Evolutionary conservation across 257 asterid species (phyloP), one percentile per base, ranked within the genome.

Genomic region (Primulina huaijiensis): DNA sequence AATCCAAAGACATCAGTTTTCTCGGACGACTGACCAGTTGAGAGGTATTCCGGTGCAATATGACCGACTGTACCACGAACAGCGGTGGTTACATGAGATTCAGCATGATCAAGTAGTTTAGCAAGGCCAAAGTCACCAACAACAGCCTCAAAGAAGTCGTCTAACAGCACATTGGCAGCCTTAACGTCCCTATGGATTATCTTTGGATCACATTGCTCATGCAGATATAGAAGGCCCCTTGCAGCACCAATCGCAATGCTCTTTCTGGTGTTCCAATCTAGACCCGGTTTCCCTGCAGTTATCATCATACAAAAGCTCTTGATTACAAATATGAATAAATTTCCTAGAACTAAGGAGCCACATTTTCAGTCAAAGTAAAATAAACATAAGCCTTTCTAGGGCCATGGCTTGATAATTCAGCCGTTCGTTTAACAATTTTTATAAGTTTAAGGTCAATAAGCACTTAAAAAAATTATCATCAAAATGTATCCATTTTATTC

Each of bases 61-160:
- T 93, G 99, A 16, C 99, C 99, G 3, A 93, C 97, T 0, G 99
- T 93, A 52, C 99, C 99, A 12, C 99, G 90, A 34, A 90, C 99
- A 35, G 99, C 99, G 5, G 99, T 93, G 33, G 99, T 93, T 0
- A 93, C 99, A 8, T 93, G 99, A 20, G 99, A 89, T n/a, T 93
- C 95, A 4, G 82, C 90, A 55, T 93, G 99, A 68, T 93, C 99
- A 19, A 93, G 92, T 19, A 87, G 92, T 74, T 93, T 93, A 4
- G 99, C 99, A 30, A 93, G 96, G 73, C 99, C 99, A 60, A 93
- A 90, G 40, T 93, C 99, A 33, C 99, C 99, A 12, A 93, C 96
- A 46, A 93, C 76, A 12, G 99, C 96, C 76, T 91, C 99, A 37
- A 56, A 86, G 78, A 57, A 87, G 63, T 93, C 99, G 34, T 93